A percentile compares a stretch with the other conserved stretches of the same genome.
Evolutionary conservation across 2,329 filamentous ascomycete species (phyloP).

Genomic region (Cryphonectria naterciae): DNA sequence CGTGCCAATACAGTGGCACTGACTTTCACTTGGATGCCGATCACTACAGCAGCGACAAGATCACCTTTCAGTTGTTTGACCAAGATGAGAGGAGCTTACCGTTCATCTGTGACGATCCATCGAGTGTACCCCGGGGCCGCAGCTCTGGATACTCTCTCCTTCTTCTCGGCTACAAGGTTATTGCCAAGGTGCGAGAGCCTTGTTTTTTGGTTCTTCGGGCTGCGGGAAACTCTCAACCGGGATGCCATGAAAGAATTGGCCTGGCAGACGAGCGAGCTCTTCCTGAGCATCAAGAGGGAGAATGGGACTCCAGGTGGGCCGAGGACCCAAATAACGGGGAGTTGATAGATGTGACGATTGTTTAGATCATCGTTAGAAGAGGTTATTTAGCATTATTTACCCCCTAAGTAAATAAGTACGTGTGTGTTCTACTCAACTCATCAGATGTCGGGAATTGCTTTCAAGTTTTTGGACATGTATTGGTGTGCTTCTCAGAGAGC

Average conservation of each 20-base stretch:
- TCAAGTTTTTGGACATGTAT: background rate
- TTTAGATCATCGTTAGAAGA: background rate
- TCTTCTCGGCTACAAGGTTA: constrained; percentile 12
- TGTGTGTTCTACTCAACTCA: no score
- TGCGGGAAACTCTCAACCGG: background rate
- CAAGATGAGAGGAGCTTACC: background rate
- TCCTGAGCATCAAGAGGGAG: constrained; percentile 2
- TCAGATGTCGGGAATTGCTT: background rate
- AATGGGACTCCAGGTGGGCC: constrained; percentile 8
- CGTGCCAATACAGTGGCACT: constrained; percentile 2
- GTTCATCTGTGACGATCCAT: constrained; percentile 14
- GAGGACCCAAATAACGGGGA: background rate
- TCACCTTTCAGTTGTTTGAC: constrained; percentile 3
- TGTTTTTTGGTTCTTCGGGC: constrained; percentile 16
- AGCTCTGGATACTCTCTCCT: constrained; percentile 7
- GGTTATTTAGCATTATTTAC: background rate
- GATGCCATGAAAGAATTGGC: constrained; percentile 12
- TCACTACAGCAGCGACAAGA: background rate
- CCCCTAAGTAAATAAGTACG: no score
- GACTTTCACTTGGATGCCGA: constrained; percentile 6
- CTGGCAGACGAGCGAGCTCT: constrained; percentile 8
- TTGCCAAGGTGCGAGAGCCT: constrained; percentile 7
- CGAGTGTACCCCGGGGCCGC: background rate
- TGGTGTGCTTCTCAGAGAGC: background rate
- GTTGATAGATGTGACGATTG: constrained; percentile 4